Evolutionary conservation across 768 basidiomycete genomes (phyloP).

Genomic region (Leucogyrophana mollusca): DNA sequence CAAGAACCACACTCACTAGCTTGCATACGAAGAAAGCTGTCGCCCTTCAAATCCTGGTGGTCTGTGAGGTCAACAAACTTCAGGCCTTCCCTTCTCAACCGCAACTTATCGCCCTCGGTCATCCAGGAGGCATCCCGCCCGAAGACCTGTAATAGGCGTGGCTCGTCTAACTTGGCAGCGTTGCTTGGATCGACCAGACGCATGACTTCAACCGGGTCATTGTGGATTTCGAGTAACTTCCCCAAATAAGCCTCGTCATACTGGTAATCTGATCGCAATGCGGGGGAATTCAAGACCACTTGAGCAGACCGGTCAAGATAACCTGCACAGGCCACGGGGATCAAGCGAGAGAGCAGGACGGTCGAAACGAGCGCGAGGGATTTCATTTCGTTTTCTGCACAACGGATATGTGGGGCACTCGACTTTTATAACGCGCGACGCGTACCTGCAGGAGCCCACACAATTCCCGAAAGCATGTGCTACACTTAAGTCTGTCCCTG

Average conservation of each 20-base stretch:
- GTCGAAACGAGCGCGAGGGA: too few species aligned
- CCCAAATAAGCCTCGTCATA: not conserved
- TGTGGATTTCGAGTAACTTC: constrained; percentile 8
- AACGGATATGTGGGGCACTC: too few species aligned
- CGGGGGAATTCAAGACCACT: too few species aligned
- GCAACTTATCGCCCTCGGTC: constrained; percentile 16
- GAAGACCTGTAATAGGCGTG: constrained; percentile 14
- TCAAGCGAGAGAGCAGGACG: too few species aligned
- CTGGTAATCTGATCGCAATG: too few species aligned
- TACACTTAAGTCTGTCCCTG: too few species aligned
- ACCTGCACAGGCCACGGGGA: too few species aligned
- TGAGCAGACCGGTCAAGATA: too few species aligned
- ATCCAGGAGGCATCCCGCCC: constrained; percentile 14
- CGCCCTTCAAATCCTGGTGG: constrained; percentile 1
- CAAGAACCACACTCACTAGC: not conserved
- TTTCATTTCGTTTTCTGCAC: too few species aligned
- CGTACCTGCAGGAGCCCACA: too few species aligned
- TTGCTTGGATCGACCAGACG: constrained; percentile 11
- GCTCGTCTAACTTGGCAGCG: constrained; percentile 14
- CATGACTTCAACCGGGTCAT: constrained; percentile 17
- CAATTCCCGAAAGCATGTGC: too few species aligned
- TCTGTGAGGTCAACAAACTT: constrained; percentile 14
- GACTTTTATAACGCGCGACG: too few species aligned
- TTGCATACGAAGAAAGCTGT: not conserved
- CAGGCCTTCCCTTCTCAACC: constrained; percentile 8